Conservation (phyloP, 2,329 filamentous ascomycete genomes). For the Sporothrix globosa region DNA sequence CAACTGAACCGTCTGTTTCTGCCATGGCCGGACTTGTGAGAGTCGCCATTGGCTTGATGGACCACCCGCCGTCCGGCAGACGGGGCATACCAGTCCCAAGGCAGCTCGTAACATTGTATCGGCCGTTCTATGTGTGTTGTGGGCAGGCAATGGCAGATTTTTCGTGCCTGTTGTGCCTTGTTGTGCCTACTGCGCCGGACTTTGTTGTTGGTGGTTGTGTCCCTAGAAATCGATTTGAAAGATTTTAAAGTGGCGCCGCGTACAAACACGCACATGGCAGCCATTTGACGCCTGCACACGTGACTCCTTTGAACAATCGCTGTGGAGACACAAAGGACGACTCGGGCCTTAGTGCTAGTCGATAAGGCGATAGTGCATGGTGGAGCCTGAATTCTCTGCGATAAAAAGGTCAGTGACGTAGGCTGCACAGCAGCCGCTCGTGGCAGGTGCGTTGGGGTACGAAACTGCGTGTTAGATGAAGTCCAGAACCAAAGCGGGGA, state of each 20-base stretch:
- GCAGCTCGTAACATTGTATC: slow-evolving; percentile 36
- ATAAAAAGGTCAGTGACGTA: slow-evolving; percentile 28
- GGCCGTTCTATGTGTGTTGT: not conserved
- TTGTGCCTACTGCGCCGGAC: not conserved
- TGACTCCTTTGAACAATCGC: not conserved
- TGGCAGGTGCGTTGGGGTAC: slow-evolving; percentile 1
- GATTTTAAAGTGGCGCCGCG: slow-evolving; percentile 31
- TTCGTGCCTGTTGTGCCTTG: slow-evolving; percentile 9
- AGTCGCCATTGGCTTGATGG: not conserved
- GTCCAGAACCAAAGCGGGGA: slow-evolving; percentile 14
- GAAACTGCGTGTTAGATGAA: slow-evolving; percentile 8
- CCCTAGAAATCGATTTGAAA: slow-evolving; percentile 15
- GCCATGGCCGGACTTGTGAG: not conserved
- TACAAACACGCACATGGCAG: slow-evolving; percentile 2
- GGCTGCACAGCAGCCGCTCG: slow-evolving; percentile 22
- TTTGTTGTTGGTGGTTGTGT: not conserved
- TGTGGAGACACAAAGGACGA: slow-evolving; percentile 7
- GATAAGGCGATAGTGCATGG: not conserved
- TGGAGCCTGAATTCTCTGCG: slow-evolving; percentile 1
- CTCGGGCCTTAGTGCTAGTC: not conserved
- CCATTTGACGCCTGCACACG: slow-evolving; percentile 21
- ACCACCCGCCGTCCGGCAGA: slow-evolving; percentile 32
- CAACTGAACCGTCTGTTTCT: not conserved
- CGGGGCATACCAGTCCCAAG: slow-evolving; percentile 34
- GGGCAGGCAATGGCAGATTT: not conserved